phyloP scores from a whole-genome alignment of 306 rosid genomes.

The Cicer judaicum region DNA sequence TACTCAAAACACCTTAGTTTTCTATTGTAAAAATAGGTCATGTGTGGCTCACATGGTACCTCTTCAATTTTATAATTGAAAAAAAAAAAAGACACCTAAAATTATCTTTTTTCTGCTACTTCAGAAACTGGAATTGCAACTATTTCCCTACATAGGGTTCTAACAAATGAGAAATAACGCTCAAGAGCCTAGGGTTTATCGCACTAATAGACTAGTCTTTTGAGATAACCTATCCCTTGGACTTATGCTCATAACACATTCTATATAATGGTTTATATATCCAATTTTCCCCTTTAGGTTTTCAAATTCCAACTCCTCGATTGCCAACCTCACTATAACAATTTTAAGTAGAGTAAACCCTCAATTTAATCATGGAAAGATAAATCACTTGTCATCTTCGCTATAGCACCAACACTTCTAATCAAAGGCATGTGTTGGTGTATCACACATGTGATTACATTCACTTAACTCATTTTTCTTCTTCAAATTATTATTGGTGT shows the following conservation, averaged over 20 bases:
- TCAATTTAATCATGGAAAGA: background rate
- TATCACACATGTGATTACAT: no score
- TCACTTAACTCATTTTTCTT: no score
- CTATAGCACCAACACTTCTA: no score
- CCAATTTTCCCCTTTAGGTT: background rate
- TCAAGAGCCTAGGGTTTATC: no score
- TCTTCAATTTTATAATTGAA: background rate
- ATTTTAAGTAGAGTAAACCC: background rate
- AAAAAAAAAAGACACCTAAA: background rate
- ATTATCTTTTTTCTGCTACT: background rate
- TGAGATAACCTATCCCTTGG: no score
- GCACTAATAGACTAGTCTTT: no score
- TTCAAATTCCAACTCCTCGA: constrained; percentile 16
- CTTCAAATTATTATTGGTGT: no score
- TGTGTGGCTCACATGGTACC: background rate
- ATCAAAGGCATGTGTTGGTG: no score
- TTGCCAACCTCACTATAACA: background rate
- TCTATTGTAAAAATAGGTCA: background rate
- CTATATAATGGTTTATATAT: background rate
- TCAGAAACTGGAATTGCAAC: background rate
- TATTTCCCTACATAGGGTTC: background rate
- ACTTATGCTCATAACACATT: no score
- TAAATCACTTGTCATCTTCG: background rate
- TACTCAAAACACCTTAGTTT: background rate
- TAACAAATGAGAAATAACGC: no score